Base-by-base conservation (phyloP, 1,284 basidiomycete genomes). In the Polyporus tsugae region DNA sequence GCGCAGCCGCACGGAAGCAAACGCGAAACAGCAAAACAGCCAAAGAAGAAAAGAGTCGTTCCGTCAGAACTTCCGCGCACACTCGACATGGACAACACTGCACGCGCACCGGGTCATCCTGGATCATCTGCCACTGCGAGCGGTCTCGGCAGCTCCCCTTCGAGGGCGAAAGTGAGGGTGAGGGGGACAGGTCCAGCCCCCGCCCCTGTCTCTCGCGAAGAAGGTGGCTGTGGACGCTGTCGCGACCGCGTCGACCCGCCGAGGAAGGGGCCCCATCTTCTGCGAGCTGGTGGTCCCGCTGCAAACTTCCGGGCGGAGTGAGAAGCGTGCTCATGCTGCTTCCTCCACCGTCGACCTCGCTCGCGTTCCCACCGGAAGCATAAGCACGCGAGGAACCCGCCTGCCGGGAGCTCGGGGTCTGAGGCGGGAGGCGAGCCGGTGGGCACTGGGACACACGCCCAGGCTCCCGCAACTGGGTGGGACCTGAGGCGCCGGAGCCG, bases 241-340 rank as follows among this genome's bases (percentile, higher is more conserved):
- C 52, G 65, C 22, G 65, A 59, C 52, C 65, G 63, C 58, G 38
- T n/a, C 36, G 4, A 60, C 59, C 46, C 29, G 41, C 61, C 64
- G 63, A 64, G 15, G 58, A 39, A 60, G 58, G 15, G 11, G 36
- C 38, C 22, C 36, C n/a, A 38, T 38, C 57, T 38, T 58, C 35
- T 58, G 36, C n/a, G 39, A 13, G 11, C 22, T 41, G 38, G 58
- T 39, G 58, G 36, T 22, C 65, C 33, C 62, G 63, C 60, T 70
- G 71, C 55, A 70, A 72, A 64, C 70, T 75, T 55, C 65, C 65
- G 17, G 74, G 75, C 36, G 75, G 75, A 29, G 75, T 76, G 61
- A 67, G 64, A 58, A 75, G 70, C 65, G 70, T 71, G 57, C 67
- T 63, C 55, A 19, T 59, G 38, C 58, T 39, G 22, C 13, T n/a